Base-by-base conservation (phyloP, 1,284 basidiomycete species). In the Golubevia sp. region DNA sequence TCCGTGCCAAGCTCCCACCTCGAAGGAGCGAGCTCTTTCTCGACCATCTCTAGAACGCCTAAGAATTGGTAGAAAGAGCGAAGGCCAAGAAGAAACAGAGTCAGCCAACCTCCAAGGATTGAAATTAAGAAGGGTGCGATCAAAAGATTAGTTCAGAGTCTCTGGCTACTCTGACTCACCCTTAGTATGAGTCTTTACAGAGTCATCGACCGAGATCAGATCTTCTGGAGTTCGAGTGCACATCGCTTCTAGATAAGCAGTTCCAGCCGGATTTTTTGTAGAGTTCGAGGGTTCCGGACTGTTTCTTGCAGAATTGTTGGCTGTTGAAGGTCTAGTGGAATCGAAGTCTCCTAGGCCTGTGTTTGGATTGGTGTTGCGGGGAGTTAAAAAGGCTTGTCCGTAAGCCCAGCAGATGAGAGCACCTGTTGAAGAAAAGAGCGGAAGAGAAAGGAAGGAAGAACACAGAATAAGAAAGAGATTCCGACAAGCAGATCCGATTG, bases 1-100 rank as follows among this genome's bases (percentile, higher is more conserved):
- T 73, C 71, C 11, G 71, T 64, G 11, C 68, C 69, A 4, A 76
- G 64, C 52, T 76, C 73, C 73, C 73, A 76, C 0, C 73, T 64
- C 49, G 73, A 73, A 7, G 61, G 67, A 18, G 68, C 51, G n/a
- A 73, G 64, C 26, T 70, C 66, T 15, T 62, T 61, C 30, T 75
- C 73, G 7, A 75, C 71, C 59, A 75, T 66, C 58, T 73, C 71
- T 15, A 75, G 60, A 48, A 74, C 70, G 7, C 63, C 64, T 15
- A 63, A 63, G 0, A 65, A 66, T 48, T 69, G 67, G 58, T 66
- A 71, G n/a, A n/a, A n/a, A n/a, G n/a, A n/a, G n/a, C n/a, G n/a
- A n/a, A n/a, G n/a, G n/a, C n/a, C n/a, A n/a, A n/a, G n/a, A n/a
- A n/a, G n/a, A n/a, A n/a, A n/a, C n/a, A n/a, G n/a, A n/a, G n/a